Evolutionary conservation across 225 moss, liverwort and hornwort genomes (phyloP), one percentile per base, ranked within the genome.

Genomic region (Neckera pumila): DNA sequence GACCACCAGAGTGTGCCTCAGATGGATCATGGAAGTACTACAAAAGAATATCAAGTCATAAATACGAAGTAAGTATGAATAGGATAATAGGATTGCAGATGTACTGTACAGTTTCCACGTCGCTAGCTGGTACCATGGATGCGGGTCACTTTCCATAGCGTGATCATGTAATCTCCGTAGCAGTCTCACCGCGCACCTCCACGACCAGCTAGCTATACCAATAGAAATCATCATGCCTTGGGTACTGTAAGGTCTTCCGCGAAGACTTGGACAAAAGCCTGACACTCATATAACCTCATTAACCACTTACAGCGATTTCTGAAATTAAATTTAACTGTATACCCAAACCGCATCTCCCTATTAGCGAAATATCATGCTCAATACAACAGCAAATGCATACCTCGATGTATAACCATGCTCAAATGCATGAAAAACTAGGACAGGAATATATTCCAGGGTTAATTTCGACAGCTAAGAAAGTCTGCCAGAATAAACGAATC

Each of bases 131-230:
- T 67, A 79, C 86, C 73, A 86, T 86, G 70, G 91, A 90, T 85
- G 73, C 51, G 67, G 67, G 92, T 92, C 92, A 79, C 86, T 86
- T 66, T 88, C 88, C 62, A 38, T 79, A 80, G 92, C 79, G 90
- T 90, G 90, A 88, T 90, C 88, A 90, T 73, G 75, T 83, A 90
- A 88, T 90, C 85, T 87, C 88, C 69, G 87, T 76, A 87, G 87
- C 60, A 84, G 89, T 80, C 80, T 84, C 84, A 84, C 28, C 75
- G 80, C 90, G 75, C 84, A 90, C 84, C 80, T 88, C 90, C 73
- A 90, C 80, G 83, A 92, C 86, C 81, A 80, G 84, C 77, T 81
- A 83, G 84, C 81, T 81, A 91, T n/a, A 69, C 82, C 82, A 84
- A 66, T 88, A 81, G 27, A 86, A 86, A 75, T 27, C 72, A 92